phyloP scores from a whole-genome alignment of 2,329 filamentous ascomycete genomes.

The Teratosphaeria destructans region DNA sequence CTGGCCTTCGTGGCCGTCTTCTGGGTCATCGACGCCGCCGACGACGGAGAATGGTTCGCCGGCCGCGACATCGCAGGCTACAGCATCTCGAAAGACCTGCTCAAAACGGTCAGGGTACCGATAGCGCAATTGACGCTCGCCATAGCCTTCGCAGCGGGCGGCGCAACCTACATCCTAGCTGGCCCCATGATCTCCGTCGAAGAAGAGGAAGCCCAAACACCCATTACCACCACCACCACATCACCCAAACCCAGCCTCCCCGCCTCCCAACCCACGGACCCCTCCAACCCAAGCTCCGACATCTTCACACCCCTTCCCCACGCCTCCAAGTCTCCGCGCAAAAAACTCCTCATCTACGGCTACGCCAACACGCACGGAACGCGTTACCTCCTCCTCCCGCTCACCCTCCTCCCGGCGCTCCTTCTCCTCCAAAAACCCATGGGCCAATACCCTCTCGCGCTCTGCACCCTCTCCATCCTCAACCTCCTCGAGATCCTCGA shows the following conservation, averaged over 20 bases:
- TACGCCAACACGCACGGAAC: conserved; percentile 91
- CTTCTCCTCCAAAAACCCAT: conserved; percentile 86
- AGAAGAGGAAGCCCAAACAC: conserved; percentile 19
- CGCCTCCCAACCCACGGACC: conserved; percentile 18
- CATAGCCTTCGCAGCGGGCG: conserved; percentile 71
- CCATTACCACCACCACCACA: neutral
- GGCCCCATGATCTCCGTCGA: conserved; percentile 73
- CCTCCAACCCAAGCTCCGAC: conserved; percentile 21
- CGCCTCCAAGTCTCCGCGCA: conserved; percentile 10
- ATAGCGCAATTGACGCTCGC: conserved; percentile 73
- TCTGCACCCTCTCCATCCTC: conserved; percentile 82
- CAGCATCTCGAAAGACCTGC: conserved; percentile 43
- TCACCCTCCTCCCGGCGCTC: conserved; percentile 67
- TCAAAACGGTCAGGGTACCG: conserved; percentile 67
- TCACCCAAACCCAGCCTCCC: conserved; percentile 8
- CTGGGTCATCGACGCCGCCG: conserved; percentile 83
- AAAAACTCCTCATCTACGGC: conserved; percentile 58
- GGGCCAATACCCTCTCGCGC: conserved; percentile 72
- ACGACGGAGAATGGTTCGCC: conserved; percentile 72
- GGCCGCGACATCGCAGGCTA: neutral
- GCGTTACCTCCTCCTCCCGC: conserved; percentile 73
- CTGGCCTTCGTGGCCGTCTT: conserved; percentile 68
- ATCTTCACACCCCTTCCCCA: conserved; percentile 30
- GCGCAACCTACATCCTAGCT: conserved; percentile 74
- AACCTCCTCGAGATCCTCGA: conserved; percentile 58